Evolutionary conservation across 139 green algal genomes (phyloP).

Genomic region (Closterium sp.): DNA sequence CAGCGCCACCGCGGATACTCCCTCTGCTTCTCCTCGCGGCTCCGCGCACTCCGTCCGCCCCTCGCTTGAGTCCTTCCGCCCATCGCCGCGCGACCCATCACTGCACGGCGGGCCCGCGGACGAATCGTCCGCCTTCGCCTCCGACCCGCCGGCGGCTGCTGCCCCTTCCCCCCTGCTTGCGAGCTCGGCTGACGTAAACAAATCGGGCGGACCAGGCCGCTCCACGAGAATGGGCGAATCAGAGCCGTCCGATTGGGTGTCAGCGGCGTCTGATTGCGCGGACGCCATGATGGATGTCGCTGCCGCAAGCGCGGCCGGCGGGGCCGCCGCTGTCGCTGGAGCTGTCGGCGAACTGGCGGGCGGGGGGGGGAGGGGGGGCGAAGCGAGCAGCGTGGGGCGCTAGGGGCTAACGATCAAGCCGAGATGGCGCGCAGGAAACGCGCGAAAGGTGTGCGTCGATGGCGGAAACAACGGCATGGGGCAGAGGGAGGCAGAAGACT

Average conservation of each 20-base stretch:
- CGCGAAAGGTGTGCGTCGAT: no score
- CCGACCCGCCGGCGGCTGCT: neutral
- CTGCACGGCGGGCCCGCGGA: neutral
- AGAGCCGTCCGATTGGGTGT: neutral
- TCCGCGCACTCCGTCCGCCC: neutral
- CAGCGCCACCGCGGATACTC: neutral
- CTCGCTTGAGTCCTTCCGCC: neutral
- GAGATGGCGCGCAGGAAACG: no score
- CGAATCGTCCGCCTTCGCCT: neutral
- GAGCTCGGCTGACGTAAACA: neutral
- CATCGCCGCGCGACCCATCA: neutral
- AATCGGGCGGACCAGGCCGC: neutral
- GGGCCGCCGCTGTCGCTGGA: neutral
- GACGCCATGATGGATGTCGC: neutral
- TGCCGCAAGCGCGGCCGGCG: no score
- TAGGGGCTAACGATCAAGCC: no score
- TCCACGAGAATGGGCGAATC: neutral
- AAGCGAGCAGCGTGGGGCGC: no score
- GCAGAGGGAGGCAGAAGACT: no score
- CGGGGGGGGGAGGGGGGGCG: no score
- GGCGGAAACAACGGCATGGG: no score
- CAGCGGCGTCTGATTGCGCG: neutral
- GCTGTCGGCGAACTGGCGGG: no score
- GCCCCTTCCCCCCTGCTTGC: neutral
- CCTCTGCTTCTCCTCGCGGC: neutral